phyloP scores from a whole-genome alignment of 805 yeast genomes.

The Limtongia smithiae region DNA sequence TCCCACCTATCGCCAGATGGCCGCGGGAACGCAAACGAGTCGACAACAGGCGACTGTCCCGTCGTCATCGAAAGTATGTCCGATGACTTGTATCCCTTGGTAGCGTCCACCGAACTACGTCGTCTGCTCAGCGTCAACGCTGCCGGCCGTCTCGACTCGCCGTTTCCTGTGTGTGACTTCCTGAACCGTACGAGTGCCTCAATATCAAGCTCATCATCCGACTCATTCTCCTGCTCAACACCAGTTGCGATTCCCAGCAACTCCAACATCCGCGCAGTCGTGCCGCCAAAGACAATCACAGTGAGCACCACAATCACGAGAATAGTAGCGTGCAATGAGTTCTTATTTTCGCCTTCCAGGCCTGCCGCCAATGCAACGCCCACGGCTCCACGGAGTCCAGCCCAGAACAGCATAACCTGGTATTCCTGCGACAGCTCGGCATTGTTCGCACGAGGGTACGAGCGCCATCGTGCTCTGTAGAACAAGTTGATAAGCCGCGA shows the following conservation, averaged over 20 bases:
- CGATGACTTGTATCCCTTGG: no score
- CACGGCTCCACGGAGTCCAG: slow-evolving; percentile 97
- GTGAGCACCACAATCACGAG: slow-evolving; percentile 96
- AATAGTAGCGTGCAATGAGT: slow-evolving; percentile 86
- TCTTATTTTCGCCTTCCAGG: slow-evolving; percentile 87
- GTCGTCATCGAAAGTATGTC: no score
- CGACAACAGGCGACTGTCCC: no score
- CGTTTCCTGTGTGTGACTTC: no score
- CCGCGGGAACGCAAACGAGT: no score
- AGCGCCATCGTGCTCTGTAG: slow-evolving; percentile 53
- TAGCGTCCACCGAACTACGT: no score
- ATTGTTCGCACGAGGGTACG: slow-evolving; percentile 41
- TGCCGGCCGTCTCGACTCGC: no score
- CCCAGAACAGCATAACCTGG: slow-evolving; percentile 99
- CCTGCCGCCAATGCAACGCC: slow-evolving; percentile 99
- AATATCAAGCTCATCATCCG: slow-evolving; percentile 11
- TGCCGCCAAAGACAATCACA: slow-evolving; percentile 95
- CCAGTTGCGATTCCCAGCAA: slow-evolving; percentile 91
- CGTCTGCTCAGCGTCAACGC: no score
- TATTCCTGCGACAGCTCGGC: slow-evolving; percentile 94
- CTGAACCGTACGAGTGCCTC: no score
- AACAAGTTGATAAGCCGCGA: slow-evolving; percentile 81
- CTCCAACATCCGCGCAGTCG: slow-evolving; percentile 97
- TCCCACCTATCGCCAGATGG: no score
- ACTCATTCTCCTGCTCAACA: slow-evolving; percentile 74